Conservation (phyloP, 495 filamentous ascomycete species). For the Lichina pygmaea region DNA sequence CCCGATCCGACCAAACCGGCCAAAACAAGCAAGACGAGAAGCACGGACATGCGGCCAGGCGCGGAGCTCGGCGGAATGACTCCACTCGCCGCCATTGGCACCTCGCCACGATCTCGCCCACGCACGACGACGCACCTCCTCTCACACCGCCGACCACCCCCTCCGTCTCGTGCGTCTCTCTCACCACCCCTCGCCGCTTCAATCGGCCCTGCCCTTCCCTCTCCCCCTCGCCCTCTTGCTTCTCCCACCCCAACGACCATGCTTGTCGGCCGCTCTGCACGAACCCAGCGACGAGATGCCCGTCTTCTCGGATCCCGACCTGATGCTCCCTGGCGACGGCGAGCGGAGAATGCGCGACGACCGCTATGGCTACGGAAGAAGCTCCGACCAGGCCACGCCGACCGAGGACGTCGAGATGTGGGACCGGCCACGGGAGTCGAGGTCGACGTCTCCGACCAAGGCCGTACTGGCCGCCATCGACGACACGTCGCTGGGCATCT, state of each 20-base stretch:
- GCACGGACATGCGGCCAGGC: no score
- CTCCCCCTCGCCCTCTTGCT: not conserved
- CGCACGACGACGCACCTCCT: not conserved
- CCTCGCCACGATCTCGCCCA: not conserved
- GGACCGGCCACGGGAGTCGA: slow-evolving; percentile 9
- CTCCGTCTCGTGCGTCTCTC: not conserved
- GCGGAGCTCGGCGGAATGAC: no score
- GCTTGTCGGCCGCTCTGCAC: not conserved
- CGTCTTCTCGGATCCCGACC: slow-evolving; percentile 22
- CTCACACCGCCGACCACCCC: not conserved
- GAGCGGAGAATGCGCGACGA: no score
- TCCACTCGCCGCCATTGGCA: not conserved
- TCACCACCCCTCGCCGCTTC: not conserved
- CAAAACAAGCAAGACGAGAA: not conserved
- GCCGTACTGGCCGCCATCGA: not conserved
- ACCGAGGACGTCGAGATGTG: slow-evolving; percentile 27
- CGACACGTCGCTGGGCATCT: not conserved
- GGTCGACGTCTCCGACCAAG: not conserved
- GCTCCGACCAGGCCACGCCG: slow-evolving; percentile 23
- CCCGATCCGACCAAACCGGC: not conserved
- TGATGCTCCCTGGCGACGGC: not conserved
- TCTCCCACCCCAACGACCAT: not conserved
- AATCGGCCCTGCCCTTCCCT: no score
- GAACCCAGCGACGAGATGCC: slow-evolving; percentile 20
- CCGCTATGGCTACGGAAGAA: slow-evolving; percentile 3